Conservation (phyloP, 2,329 filamentous ascomycete species). For the Clonostachys byssicola region DNA sequence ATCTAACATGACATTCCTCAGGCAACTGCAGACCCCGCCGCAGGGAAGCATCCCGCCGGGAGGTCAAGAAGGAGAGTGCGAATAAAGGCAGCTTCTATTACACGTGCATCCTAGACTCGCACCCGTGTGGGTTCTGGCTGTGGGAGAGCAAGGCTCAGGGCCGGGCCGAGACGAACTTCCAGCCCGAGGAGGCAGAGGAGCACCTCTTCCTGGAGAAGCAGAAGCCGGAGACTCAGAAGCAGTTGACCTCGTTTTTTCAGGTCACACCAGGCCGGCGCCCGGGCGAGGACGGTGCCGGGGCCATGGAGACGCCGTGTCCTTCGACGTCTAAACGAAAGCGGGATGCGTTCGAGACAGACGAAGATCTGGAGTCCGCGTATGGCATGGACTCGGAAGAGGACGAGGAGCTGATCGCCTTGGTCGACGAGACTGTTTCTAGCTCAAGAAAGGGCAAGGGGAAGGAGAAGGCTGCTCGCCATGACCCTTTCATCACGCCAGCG, state of each 20-base stretch:
- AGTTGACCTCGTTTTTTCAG: not conserved
- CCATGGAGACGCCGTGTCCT: constrained; percentile 8
- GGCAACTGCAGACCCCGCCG: constrained; percentile 36
- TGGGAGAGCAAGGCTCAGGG: constrained; percentile 32
- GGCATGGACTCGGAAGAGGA: constrained; percentile 9
- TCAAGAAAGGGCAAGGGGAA: constrained; percentile 5
- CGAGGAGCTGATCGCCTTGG: constrained; percentile 21
- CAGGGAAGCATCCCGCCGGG: constrained; percentile 22
- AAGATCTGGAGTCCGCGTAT: not conserved
- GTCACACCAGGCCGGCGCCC: constrained; percentile 1
- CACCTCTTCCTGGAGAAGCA: not conserved
- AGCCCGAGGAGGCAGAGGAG: not conserved
- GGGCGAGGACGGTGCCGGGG: constrained; percentile 2
- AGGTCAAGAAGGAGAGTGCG: constrained; percentile 24
- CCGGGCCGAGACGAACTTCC: constrained; percentile 15
- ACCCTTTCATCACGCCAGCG: constrained; percentile 16
- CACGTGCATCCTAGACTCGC: constrained; percentile 24
- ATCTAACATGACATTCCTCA: constrained; percentile 6
- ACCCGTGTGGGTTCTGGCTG: constrained; percentile 37
- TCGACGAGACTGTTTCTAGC: constrained; percentile 23
- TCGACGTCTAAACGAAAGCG: constrained; percentile 20
- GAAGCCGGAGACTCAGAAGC: not conserved
- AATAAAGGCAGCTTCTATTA: constrained; percentile 38
- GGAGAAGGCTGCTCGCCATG: constrained; percentile 3
- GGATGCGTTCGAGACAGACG: not conserved